A percentile compares a stretch with the other conserved stretches of the same genome.
phyloP scores from a whole-genome alignment of 345 rosid genomes.

The Dipteronia dyeriana region DNA sequence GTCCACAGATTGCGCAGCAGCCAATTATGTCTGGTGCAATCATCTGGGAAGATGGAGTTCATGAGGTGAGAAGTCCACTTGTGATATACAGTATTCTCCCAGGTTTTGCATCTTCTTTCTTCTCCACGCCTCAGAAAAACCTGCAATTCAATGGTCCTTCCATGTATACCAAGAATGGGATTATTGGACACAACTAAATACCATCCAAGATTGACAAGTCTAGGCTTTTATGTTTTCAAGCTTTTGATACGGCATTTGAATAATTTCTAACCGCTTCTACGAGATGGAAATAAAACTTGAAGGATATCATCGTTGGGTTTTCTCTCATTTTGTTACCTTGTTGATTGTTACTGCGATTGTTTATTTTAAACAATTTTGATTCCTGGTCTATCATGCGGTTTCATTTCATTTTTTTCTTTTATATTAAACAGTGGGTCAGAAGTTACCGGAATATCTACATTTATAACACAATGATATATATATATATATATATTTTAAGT shows the following conservation, averaged over 20 bases:
- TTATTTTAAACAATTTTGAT: too few species aligned
- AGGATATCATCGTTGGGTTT: conserved; percentile 2
- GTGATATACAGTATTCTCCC: conserved; percentile 33
- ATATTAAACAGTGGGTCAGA: too few species aligned
- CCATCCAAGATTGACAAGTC: not conserved
- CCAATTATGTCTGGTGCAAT: conserved; percentile 35
- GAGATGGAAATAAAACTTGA: not conserved
- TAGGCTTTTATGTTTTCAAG: not conserved
- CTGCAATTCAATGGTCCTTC: conserved; percentile 21
- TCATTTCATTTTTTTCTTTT: too few species aligned
- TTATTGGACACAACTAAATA: conserved; percentile 17
- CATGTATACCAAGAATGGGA: conserved; percentile 25
- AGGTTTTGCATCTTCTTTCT: not conserved
- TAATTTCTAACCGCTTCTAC: not conserved
- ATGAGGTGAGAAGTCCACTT: conserved; percentile 40
- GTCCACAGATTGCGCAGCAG: conserved; percentile 29
- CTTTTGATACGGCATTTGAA: not conserved
- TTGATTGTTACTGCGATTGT: too few species aligned
- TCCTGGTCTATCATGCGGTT: too few species aligned
- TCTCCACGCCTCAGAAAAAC: not conserved
- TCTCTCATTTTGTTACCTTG: too few species aligned
- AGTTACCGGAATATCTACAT: too few species aligned
- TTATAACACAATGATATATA: too few species aligned
- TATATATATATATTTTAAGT: too few species aligned
- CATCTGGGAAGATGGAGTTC: conserved; percentile 32